Base-by-base conservation (phyloP, 2,329 filamentous ascomycete species). In the Ramularia endophylla region DNA sequence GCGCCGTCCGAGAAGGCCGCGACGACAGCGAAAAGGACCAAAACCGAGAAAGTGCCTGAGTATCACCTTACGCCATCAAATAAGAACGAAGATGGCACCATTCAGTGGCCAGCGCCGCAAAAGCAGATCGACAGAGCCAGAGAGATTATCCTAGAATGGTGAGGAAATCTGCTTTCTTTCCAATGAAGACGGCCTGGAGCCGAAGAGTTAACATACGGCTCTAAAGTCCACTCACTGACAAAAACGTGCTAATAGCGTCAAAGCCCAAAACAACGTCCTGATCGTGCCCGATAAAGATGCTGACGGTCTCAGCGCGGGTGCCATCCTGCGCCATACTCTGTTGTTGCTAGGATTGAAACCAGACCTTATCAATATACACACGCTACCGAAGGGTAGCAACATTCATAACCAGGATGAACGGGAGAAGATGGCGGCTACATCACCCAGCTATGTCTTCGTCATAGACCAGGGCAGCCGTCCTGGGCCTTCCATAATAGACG, bases 221-320 rank as follows among this genome's bases (percentile, higher is more conserved):
- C 15, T 17, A 17, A 37, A 16, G 5, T 20, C 22, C 6, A 25
- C 22, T 25, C 6, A 25, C 22, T 25, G 22, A 11, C n/a, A n/a
- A n/a, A 16, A n/a, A n/a, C 13, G 13, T 12, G 25, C 19, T 20
- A 20, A 28, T 47, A 81, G 78, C 58, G 77, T 71, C 13, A 53
- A 64, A 12, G 63, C 74, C 8, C 61, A 69, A 8, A 68, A 75
- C 41, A 67, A 63, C 27, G 75, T 73, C 1, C 60, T 84, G 13
- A 77, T 85, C 11, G 69, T 83, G 0, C 81, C 81, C 0, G 81
- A 85, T 55, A 84, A 83, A 54, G 80, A 84, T 51, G 79, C 79
- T 2, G 81, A 85, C 58, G 81, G 81, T 0, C 65, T 85, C 3
- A 74, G 74, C 2, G 77, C 80, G 2, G 81, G 81, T 1, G 74